Percentiles rank a stretch among this genome's conserved stretches.
Conservation (phyloP, 164 flowering plant species). For the Sedum album region DNA sequence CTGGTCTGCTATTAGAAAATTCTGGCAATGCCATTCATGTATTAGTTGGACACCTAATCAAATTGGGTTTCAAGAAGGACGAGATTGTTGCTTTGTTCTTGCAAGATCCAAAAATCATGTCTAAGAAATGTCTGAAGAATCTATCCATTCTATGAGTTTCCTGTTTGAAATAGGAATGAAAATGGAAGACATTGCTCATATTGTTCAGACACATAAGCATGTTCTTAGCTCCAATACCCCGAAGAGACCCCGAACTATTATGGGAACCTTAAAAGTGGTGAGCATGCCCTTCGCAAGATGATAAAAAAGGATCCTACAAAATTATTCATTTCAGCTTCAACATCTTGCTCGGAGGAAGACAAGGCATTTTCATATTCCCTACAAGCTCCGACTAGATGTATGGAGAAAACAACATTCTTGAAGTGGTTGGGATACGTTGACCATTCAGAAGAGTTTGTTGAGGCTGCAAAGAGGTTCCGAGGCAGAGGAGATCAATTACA, state of each 20-base stretch:
- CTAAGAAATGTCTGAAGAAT: conserved; percentile 22
- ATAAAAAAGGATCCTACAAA: conserved; percentile 30
- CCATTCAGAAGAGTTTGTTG: conserved; percentile 43
- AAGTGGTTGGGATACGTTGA: conserved; percentile 38
- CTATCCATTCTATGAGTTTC: conserved; percentile 25
- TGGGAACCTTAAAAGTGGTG: conserved; percentile 24
- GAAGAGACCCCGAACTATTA: conserved; percentile 31
- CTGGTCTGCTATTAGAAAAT: conserved; percentile 40
- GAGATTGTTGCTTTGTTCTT: conserved; percentile 23
- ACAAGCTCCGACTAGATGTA: conserved; percentile 18
- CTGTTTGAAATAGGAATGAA: conserved; percentile 35
- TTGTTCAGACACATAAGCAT: conserved; percentile 21
- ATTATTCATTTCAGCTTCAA: conserved; percentile 29
- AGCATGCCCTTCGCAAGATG: conserved; percentile 20
- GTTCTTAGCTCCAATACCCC: conserved; percentile 25
- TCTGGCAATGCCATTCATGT: conserved; percentile 44
- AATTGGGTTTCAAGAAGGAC: conserved; percentile 36
- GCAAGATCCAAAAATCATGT: conserved; percentile 31
- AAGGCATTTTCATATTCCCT: conserved; percentile 8
- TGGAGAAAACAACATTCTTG: conserved; percentile 37
- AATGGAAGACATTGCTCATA: conserved; percentile 23
- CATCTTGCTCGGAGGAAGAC: conserved; percentile 9
- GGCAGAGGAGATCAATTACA: conserved; percentile 55
- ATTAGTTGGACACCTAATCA: conserved; percentile 33
- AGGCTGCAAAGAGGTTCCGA: conserved; percentile 41